Base-by-base conservation (phyloP, 2,329 filamentous ascomycete species). In the Fusarium verticillioides region DNA sequence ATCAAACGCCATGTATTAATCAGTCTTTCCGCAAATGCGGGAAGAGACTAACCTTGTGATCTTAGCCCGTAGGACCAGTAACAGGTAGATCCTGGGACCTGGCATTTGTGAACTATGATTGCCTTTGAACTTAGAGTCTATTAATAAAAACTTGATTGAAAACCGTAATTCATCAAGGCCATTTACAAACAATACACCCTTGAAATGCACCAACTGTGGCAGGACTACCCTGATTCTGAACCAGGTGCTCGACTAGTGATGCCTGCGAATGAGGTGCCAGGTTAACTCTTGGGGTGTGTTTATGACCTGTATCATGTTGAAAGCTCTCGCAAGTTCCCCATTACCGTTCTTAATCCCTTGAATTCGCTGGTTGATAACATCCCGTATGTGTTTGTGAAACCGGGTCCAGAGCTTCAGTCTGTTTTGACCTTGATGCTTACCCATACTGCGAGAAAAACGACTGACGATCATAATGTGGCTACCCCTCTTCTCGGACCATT, bases 181-280 rank as follows among this genome's bases (percentile, higher is more conserved):
- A 10, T 15, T 28, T 36, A 16, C 13, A n/a, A n/a, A 16, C 19
- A 39, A 28, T 28, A 53, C 23, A 28, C 15, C 34, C 10, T 39
- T 53, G 34, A 37, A 23, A 28, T 47, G 19, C 30, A 26, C 13
- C 28, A 32, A 23, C 28, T 18, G 28, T 23, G n/a, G n/a, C 15
- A 28, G 34, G 40, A 8, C 56, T 28, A 28, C 12, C 42, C 13
- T 28, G 13, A 34, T 28, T 26, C 11, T 18, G 30, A 58, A 28
- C 32, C 34, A 28, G 42, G 23, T 37, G 28, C 40, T 36, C 37
- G 15, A 44, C 32, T 15, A 16, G 3, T 54, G 60, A 19, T 32
- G 21, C 46, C 60, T 70, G 9, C 61, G 66, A 28, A 60, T 10
- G 19, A 71, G 40, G 16, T 53, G 49, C 66, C 57, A 71, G 9